Evolutionary conservation across 2,329 filamentous ascomycete species (phyloP).

Genomic region (Neonectria punicea): DNA sequence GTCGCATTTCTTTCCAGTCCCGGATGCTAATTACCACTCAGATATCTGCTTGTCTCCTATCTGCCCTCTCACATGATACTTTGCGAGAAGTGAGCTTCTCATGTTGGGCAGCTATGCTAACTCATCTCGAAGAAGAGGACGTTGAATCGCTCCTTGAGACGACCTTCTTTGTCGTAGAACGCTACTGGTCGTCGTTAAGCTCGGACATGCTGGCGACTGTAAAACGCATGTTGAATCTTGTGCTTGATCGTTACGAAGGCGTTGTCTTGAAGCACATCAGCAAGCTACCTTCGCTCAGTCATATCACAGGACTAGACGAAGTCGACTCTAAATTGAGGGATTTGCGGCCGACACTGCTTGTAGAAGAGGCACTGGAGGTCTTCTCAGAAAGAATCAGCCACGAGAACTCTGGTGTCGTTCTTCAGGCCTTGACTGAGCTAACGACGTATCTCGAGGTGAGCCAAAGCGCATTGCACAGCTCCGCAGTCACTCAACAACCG

Average conservation of each 20-base stretch:
- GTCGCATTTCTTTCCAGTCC: neutral
- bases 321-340: slow-evolving; percentile 73
- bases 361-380: slow-evolving; percentile 72
- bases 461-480: slow-evolving; percentile 82
- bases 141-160: slow-evolving; percentile 84
- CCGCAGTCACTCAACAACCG: slow-evolving; percentile 84
- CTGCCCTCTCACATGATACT: slow-evolving; percentile 78
- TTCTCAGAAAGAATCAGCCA: slow-evolving; percentile 81
- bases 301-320: slow-evolving; percentile 75
- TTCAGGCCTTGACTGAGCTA: slow-evolving; percentile 83
- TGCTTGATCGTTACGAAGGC: slow-evolving; percentile 71
- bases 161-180: slow-evolving; percentile 86
- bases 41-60: slow-evolving; percentile 93
- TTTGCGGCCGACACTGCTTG: slow-evolving; percentile 63
- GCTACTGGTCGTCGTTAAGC: slow-evolving; percentile 79
- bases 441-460: slow-evolving; percentile 76
- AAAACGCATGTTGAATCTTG: slow-evolving; percentile 69
- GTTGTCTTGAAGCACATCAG: slow-evolving; percentile 74
- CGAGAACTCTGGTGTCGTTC: slow-evolving; percentile 87
- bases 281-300: slow-evolving; percentile 80
- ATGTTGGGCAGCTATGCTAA: slow-evolving; percentile 85
- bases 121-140: slow-evolving; percentile 79
- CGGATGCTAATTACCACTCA: slow-evolving; percentile 48
- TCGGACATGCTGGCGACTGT: slow-evolving; percentile 68
- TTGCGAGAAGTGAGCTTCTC: slow-evolving; percentile 83